phyloP scores from a whole-genome alignment of 352 stramenopile species.

The Phytophthora rubi region DNA sequence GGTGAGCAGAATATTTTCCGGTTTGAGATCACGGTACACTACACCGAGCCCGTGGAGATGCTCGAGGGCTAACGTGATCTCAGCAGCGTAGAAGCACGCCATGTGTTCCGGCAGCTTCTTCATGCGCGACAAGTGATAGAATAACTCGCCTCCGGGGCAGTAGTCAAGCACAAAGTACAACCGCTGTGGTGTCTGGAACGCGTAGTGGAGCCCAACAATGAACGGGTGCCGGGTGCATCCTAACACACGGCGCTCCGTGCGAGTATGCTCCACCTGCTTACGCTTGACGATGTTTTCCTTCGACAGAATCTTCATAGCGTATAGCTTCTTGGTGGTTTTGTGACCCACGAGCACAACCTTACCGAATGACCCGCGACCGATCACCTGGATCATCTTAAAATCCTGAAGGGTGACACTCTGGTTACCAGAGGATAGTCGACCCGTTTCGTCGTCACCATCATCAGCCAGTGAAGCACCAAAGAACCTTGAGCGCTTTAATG shows the following conservation, averaged over 20 bases:
- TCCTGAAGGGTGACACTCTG: constrained; percentile 70
- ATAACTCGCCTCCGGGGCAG: constrained; percentile 88
- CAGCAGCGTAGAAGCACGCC: constrained; percentile 89
- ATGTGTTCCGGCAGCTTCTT: constrained; percentile 90
- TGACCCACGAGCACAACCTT: constrained; percentile 91
- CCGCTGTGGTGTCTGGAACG: constrained; percentile 88
- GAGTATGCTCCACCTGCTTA: constrained; percentile 91
- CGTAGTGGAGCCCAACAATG: constrained; percentile 89
- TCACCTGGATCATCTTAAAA: constrained; percentile 89
- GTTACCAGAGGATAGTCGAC: constrained; percentile 28
- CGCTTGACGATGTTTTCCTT: constrained; percentile 92
- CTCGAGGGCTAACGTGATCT: constrained; percentile 87
- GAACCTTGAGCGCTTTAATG: constrained; percentile 69
- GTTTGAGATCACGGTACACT: constrained; percentile 85
- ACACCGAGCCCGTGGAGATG: constrained; percentile 86
- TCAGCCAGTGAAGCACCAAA: constrained; percentile 71
- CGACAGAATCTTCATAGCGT: constrained; percentile 93
- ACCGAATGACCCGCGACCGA: constrained; percentile 92
- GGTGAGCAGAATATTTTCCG: constrained; percentile 78
- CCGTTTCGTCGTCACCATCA: constrained; percentile 53
- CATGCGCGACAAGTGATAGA: constrained; percentile 88
- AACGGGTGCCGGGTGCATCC: constrained; percentile 86
- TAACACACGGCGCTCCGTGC: constrained; percentile 86
- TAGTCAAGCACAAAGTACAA: constrained; percentile 98
- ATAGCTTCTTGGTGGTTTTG: constrained; percentile 88